Base-by-base conservation (phyloP, 345 rosid genomes). In the Eucalyptus pumila region DNA sequence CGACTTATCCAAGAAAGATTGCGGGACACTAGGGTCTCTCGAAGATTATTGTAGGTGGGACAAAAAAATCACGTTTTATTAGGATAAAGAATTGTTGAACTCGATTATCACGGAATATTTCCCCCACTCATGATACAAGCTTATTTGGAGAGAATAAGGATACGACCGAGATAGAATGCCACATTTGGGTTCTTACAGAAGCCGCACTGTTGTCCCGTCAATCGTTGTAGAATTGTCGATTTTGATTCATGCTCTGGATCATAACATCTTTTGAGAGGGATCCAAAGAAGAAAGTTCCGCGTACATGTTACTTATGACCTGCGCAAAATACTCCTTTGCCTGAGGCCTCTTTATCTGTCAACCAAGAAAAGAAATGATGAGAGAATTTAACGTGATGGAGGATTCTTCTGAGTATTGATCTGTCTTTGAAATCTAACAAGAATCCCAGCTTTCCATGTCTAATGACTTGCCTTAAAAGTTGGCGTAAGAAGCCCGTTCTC, bases 401-500 rank as follows among this genome's bases (percentile, higher is more conserved):
- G 34, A 48, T 86, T 86, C 34, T 30, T 86, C 83, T 37, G 42
- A 40, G 30, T 37, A 76, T 40, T 40, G 30, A 76, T 21, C 83
- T 76, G 83, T 76, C 83, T 72, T 19, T 76, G 83, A 23, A 76
- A 40, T 76, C 30, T 40, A 76, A 76, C 30, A 52, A 34, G 69
- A 86, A 34, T 85, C 17, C 30, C 50, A 17, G 51, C 15, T 16
- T 47, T 50, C 48, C 50, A 11, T 54, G 47, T 40, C 69, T 15
- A 72, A n/a, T 37, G 44, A 92, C 93, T 92, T 92, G 92, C 99
- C 99, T 98, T 98, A 49, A 97, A 94, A 27, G 99, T 98, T 11
- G 99, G 99, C 87, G 99, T 98, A 45, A 96, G 93, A 86, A 98
- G 94, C 87, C 97, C 98, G 54, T 97, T 98, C 90, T 98, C 99